Percentiles rank a stretch among this genome's conserved stretches.
These are phyloP conservation scores for Vitis hybrid DNA, from an alignment of 177 flowering plant genomes.

Conservation along the genomic window DNA sequence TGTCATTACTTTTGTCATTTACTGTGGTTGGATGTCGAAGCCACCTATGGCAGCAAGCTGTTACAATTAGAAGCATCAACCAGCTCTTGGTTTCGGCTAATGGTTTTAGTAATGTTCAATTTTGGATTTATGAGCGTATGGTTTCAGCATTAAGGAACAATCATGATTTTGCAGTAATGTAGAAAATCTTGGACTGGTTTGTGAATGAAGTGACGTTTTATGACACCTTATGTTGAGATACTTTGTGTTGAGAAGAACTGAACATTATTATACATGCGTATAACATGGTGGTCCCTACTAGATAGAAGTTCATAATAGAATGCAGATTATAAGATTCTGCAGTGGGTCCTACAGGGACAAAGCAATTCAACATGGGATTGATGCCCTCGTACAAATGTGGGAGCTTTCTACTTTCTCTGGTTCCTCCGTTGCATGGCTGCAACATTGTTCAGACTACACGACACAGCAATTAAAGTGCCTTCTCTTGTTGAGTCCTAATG, in stretches of 20 bases:
- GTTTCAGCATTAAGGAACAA: background rate
- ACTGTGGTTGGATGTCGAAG: background rate
- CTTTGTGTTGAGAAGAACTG: background rate
- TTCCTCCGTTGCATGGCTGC: background rate
- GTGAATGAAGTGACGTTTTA: background rate
- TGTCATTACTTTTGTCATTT: background rate
- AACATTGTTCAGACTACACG: background rate
- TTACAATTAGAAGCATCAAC: background rate
- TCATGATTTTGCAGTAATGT: background rate
- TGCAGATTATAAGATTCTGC: background rate
- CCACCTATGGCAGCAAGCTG: background rate
- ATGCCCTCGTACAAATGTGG: background rate
- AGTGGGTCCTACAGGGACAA: background rate
- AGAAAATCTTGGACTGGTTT: background rate
- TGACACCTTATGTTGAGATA: background rate
- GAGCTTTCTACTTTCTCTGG: background rate
- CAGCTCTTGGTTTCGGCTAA: background rate
- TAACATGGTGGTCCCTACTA: background rate
- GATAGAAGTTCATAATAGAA: background rate
- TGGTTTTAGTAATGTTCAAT: background rate
- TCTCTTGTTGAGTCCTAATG: slow-evolving; percentile 1
- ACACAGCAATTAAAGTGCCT: background rate
- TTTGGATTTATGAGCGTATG: background rate
- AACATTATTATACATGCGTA: background rate
- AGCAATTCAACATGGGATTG: background rate